Conservation (phyloP, 805 yeast genomes). For the Ogataea zsoltii region DNA sequence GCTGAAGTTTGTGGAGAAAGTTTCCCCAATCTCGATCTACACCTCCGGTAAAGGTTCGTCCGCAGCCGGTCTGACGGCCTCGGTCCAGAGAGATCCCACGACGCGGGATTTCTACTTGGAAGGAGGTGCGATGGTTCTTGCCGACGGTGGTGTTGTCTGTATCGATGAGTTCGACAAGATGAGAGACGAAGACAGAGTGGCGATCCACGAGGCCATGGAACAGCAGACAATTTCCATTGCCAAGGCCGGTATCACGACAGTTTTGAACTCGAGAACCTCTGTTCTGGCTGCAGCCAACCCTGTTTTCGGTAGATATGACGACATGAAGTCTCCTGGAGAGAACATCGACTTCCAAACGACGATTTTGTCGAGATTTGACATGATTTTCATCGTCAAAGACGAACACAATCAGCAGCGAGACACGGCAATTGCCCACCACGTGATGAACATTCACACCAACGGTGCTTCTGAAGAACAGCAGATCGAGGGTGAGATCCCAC, state of each 20-base stretch:
- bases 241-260: conserved; percentile 98
- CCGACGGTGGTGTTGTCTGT: conserved; percentile 99
- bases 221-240: conserved; percentile 99
- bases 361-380: conserved; percentile 94
- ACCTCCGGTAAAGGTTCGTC: conserved; percentile 99
- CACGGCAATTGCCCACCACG: conserved; percentile 89
- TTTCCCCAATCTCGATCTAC: conserved; percentile 90
- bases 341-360: conserved; percentile 98
- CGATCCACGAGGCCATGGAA: conserved; percentile 99
- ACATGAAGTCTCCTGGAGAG: conserved; percentile 94
- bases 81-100: conserved; percentile 87
- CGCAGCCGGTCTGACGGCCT: conserved; percentile 98
- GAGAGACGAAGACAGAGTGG: conserved; percentile 98
- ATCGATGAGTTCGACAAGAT: conserved; percentile 99
- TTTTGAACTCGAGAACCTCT: conserved; percentile 91
- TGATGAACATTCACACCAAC: conserved; percentile 91
- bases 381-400: conserved; percentile 96
- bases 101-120: conserved; percentile 93
- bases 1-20: conserved; percentile 91
- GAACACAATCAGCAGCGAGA: conserved; percentile 88
- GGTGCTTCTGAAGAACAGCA: conserved; percentile 48
- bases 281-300: conserved; percentile 99
- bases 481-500: conserved; percentile 81
- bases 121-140: conserved; percentile 99
- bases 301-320: conserved; percentile 94